phyloP scores from a whole-genome alignment of 2,329 filamentous ascomycete genomes.

The Cephalotrichum gorgonifer region DNA sequence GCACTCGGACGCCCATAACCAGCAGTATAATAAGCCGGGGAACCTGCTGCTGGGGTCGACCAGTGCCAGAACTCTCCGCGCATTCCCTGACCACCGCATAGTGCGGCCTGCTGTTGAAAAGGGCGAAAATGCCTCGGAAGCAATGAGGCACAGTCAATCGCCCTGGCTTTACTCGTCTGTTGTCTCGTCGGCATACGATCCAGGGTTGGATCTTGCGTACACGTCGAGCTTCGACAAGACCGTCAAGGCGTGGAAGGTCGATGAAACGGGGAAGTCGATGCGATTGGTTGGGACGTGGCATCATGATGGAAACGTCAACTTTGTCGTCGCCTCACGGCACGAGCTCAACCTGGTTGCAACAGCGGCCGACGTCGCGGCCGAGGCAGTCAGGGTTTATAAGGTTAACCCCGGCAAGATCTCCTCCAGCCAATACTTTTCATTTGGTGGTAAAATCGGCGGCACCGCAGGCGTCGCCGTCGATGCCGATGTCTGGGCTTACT shows the following conservation, averaged over 20 bases:
- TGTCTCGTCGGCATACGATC: constrained; percentile 48
- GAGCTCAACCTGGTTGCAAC: constrained; percentile 42
- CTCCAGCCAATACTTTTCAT: constrained; percentile 22
- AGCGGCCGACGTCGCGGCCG: constrained; percentile 41
- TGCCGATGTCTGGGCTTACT: constrained; percentile 48
- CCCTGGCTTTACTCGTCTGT: constrained; percentile 57
- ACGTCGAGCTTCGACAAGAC: constrained; percentile 53
- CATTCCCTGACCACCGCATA: constrained; percentile 48
- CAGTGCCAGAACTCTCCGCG: constrained; percentile 29
- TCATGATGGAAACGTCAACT: constrained; percentile 51
- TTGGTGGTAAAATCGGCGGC: constrained; percentile 11
- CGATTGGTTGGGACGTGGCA: constrained; percentile 35
- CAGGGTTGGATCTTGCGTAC: constrained; percentile 32
- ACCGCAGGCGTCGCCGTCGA: constrained; percentile 7
- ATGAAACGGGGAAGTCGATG: constrained; percentile 28
- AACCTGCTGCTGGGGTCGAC: constrained; percentile 49
- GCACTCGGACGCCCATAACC: constrained; percentile 52
- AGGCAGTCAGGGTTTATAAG: constrained; percentile 48
- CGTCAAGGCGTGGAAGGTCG: constrained; percentile 47
- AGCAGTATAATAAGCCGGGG: constrained; percentile 56
- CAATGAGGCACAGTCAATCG: constrained; percentile 48
- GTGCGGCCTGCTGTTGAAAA: constrained; percentile 39
- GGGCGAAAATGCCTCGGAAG: constrained; percentile 43
- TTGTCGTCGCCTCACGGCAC: constrained; percentile 44
- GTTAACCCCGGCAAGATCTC: constrained; percentile 24